phyloP scores from a whole-genome alignment of 129 eudicot species.

The Centella asiatica region DNA sequence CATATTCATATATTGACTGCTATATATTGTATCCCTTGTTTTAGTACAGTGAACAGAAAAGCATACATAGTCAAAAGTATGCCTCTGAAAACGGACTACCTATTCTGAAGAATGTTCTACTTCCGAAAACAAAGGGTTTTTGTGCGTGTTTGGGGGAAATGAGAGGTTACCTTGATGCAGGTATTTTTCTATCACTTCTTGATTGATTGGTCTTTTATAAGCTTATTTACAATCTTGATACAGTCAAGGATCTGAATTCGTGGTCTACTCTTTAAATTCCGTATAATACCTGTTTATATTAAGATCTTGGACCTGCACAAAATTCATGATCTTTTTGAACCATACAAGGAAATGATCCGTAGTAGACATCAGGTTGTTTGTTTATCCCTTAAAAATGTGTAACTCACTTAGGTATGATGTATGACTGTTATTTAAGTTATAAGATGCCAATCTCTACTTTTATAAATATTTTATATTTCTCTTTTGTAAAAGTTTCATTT shows the following conservation, averaged over 20 bases:
- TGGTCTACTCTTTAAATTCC: too few species aligned
- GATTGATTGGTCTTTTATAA: neutral
- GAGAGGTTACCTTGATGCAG: slow-evolving; percentile 79
- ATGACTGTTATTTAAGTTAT: too few species aligned
- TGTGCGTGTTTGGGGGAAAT: slow-evolving; percentile 61
- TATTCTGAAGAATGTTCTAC: slow-evolving; percentile 64
- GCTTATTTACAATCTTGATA: neutral
- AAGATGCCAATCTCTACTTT: too few species aligned
- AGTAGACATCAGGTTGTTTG: too few species aligned
- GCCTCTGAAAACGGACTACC: slow-evolving; percentile 82
- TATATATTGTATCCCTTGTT: neutral
- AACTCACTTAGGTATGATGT: too few species aligned
- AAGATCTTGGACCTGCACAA: too few species aligned
- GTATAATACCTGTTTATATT: too few species aligned
- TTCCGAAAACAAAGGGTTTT: slow-evolving; percentile 86
- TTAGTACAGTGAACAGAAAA: slow-evolving; percentile 62
- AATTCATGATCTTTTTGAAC: too few species aligned
- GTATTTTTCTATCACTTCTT: slow-evolving; percentile 28
- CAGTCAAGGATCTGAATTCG: neutral
- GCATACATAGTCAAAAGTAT: slow-evolving; percentile 66
- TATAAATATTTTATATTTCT: too few species aligned
- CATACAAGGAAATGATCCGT: too few species aligned
- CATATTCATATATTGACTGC: neutral
- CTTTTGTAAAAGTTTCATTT: too few species aligned
- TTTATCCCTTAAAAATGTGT: too few species aligned